A percentile compares a stretch with the other conserved stretches of the same genome.
Evolutionary conservation across 2,329 filamentous ascomycete species (phyloP).

Genomic region (Fusarium sp.): DNA sequence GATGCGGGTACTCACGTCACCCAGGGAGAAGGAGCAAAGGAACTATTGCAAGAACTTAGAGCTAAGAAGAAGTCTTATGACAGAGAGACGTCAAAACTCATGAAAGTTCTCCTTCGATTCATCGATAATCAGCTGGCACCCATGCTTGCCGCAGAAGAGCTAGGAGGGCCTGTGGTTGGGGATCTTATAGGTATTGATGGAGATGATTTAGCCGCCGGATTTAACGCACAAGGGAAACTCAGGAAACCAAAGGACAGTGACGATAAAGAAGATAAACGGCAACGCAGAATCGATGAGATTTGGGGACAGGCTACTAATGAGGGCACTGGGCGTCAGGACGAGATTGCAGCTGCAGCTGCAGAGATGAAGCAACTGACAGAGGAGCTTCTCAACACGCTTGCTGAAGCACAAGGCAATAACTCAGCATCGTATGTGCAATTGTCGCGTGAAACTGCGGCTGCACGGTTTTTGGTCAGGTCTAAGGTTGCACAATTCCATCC

Average conservation of each 20-base stretch:
- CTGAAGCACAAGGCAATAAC: constrained; percentile 64
- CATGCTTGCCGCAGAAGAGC: constrained; percentile 84
- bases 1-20: constrained; percentile 67
- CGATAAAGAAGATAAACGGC: constrained; percentile 60
- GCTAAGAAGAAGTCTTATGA: constrained; percentile 70
- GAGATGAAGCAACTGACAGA: constrained; percentile 72
- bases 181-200: constrained; percentile 73
- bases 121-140: constrained; percentile 75
- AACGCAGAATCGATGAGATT: constrained; percentile 72
- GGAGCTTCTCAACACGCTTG: constrained; percentile 67
- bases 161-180: constrained; percentile 84
- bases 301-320: constrained; percentile 57
- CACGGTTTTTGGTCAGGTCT: constrained; percentile 71
- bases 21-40: constrained; percentile 69
- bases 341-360: constrained; percentile 60
- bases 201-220: constrained; percentile 68
- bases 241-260: constrained; percentile 58
- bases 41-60: constrained; percentile 70
- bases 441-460: constrained; percentile 69
- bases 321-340: constrained; percentile 51
- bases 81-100: constrained; percentile 67
- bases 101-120: constrained; percentile 74
- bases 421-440: constrained; percentile 68
- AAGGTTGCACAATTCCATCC: constrained; percentile 75
- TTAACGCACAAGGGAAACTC: constrained; percentile 67